Evolutionary conservation across 2,329 filamentous ascomycete species (phyloP).

Genomic region (Fusarium redolens): DNA sequence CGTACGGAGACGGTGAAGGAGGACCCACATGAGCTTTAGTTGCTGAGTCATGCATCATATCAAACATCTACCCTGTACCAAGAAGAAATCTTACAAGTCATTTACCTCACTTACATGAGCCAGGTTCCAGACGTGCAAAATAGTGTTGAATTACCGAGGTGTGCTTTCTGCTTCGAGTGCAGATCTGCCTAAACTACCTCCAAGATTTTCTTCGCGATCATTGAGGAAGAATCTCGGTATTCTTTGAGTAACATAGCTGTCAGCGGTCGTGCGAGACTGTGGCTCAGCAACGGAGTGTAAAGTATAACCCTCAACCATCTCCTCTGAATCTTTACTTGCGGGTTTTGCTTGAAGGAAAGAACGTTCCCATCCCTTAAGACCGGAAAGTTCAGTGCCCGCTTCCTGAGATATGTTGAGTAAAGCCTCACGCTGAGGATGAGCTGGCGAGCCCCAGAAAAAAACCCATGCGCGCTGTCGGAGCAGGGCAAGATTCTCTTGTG

Average conservation of each 20-base stretch:
- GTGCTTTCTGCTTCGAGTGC: neutral
- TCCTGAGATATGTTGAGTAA: neutral
- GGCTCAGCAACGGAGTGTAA: too few relatives aligned
- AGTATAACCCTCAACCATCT: neutral
- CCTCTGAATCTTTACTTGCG: neutral
- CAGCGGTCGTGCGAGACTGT: neutral
- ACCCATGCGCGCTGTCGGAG: constrained; percentile 4
- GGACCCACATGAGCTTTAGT: constrained; percentile 23
- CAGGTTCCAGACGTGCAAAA: neutral
- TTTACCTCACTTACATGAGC: neutral
- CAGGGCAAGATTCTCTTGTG: neutral
- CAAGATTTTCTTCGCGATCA: neutral
- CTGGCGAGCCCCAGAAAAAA: neutral
- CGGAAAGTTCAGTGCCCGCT: too few relatives aligned
- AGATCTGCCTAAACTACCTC: neutral
- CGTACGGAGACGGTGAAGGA: constrained; percentile 21
- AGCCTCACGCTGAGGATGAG: neutral
- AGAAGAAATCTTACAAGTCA: neutral
- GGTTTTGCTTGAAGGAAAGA: neutral
- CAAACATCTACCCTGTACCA: neutral
- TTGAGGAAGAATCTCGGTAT: neutral
- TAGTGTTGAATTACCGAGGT: neutral
- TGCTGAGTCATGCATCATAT: constrained; percentile 7
- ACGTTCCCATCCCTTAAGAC: neutral
- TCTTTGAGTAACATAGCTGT: neutral